Evolutionary conservation across 169 alveolate species (phyloP).

Genomic region (Plasmodium knowlesi): DNA sequence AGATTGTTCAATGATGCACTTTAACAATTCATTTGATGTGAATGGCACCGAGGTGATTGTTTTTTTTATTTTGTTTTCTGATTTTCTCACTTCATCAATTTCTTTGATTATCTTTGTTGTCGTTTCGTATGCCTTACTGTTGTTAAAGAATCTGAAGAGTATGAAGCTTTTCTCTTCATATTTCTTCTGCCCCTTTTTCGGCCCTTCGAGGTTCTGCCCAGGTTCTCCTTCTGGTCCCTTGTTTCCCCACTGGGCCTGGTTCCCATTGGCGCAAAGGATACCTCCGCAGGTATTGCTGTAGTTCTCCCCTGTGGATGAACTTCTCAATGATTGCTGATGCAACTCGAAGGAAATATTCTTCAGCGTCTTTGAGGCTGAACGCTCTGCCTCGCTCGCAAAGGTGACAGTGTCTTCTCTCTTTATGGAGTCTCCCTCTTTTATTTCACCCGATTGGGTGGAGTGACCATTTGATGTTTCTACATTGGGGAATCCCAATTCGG

Average conservation of each 20-base stretch:
- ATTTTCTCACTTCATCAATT: conserved; percentile 59
- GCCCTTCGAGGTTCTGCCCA: conserved; percentile 13
- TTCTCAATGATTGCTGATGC: neutral
- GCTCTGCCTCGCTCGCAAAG: neutral
- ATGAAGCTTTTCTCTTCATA: conserved; percentile 73
- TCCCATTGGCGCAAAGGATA: neutral
- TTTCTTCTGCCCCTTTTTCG: conserved; percentile 18
- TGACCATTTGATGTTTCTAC: neutral
- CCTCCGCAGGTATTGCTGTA: neutral
- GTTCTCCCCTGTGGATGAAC: neutral
- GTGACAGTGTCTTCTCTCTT: conserved; percentile 22
- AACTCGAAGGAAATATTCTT: conserved; percentile 15
- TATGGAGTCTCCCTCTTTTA: neutral
- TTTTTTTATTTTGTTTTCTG: conserved; percentile 62
- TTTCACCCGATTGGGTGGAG: neutral
- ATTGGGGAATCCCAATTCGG: neutral
- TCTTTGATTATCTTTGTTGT: conserved; percentile 70
- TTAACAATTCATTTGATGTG: conserved; percentile 67
- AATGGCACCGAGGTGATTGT: conserved; percentile 72
- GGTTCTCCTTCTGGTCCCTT: neutral
- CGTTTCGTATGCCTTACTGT: conserved; percentile 70
- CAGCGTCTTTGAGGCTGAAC: neutral
- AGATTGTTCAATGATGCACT: conserved; percentile 54
- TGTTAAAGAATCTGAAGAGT: conserved; percentile 64
- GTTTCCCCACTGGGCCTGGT: neutral